Conservation (phyloP, 1,284 basidiomycete species). For the Naganishia albida region DNA sequence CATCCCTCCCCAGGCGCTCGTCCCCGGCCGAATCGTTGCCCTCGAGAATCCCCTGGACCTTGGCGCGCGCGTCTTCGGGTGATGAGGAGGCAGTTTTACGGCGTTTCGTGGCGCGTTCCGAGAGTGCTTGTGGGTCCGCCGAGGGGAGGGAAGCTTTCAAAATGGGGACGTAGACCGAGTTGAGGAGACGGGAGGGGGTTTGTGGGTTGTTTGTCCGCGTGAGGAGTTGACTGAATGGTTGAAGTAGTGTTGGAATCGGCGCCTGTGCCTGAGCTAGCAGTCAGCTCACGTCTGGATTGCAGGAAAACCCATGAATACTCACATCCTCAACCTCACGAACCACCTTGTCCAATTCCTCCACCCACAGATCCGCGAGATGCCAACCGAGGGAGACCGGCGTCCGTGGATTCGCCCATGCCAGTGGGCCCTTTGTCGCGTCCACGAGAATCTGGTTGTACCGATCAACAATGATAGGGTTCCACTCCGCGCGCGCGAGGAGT, state of each 20-base stretch:
- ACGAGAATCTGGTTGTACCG: conserved; percentile 69
- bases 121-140: conserved; percentile 1
- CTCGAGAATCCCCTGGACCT: conserved; percentile 10
- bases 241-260: conserved; percentile 44
- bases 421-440: conserved; percentile 66
- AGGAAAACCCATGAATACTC: conserved; percentile 20
- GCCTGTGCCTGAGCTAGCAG: conserved; percentile 35
- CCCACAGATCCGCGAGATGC: conserved; percentile 85
- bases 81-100: conserved; percentile 45
- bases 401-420: conserved; percentile 63
- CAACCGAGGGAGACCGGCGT: conserved; percentile 64
- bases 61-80: conserved; percentile 48
- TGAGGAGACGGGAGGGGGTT: conserved; percentile 49
- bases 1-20: conserved; percentile 33
- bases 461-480: conserved; percentile 63
- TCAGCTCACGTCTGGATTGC: background rate
- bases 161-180: conserved; percentile 43
- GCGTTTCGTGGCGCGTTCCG: conserved; percentile 13
- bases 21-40: background rate
- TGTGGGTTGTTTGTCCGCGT: conserved; percentile 45
- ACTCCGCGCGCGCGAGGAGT: conserved; percentile 69
- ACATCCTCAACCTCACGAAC: conserved; percentile 44
- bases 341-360: conserved; percentile 85
- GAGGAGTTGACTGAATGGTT: conserved; percentile 49
- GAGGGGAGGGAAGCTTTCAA: conserved; percentile 36